These are phyloP conservation scores for Alnus glutinosa DNA, from an alignment of 306 rosid species.

Conservation along the genomic window DNA sequence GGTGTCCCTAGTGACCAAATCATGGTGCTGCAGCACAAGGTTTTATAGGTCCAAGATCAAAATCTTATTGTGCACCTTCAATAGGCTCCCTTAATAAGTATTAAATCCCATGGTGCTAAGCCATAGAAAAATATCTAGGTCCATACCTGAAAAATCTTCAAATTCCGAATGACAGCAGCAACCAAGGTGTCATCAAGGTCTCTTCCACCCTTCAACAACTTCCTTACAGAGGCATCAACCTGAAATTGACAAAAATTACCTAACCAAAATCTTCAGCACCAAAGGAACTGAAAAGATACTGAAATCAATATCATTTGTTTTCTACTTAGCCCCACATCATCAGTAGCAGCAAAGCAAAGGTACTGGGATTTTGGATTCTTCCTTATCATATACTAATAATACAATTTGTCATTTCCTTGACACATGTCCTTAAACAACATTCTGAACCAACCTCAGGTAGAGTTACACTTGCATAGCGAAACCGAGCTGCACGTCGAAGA, in stretches of 20 bases:
- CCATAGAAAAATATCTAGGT: slow-evolving; percentile 26
- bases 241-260: slow-evolving; percentile 33
- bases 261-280: not conserved
- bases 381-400: slow-evolving; percentile 11
- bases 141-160: slow-evolving; percentile 81
- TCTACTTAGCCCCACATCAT: not conserved
- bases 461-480: slow-evolving; percentile 70
- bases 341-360: slow-evolving; percentile 7
- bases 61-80: slow-evolving; percentile 3
- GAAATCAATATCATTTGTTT: not conserved
- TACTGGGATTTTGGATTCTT: slow-evolving; percentile 5
- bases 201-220: slow-evolving; percentile 67
- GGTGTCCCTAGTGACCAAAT: not conserved
- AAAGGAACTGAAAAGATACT: not conserved
- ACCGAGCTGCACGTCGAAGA: slow-evolving; percentile 81
- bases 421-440: slow-evolving; percentile 16
- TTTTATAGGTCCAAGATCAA: slow-evolving; percentile 5
- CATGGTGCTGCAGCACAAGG: not conserved
- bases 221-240: slow-evolving; percentile 58
- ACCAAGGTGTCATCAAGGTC: slow-evolving; percentile 70
- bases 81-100: slow-evolving; percentile 25
- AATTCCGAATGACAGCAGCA: slow-evolving; percentile 74
- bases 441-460: slow-evolving; percentile 73
- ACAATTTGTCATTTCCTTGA: not conserved
- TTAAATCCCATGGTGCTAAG: slow-evolving; percentile 1